Evolutionary conservation across 139 green algal genomes (phyloP).

Genomic region (Closterium sp.): DNA sequence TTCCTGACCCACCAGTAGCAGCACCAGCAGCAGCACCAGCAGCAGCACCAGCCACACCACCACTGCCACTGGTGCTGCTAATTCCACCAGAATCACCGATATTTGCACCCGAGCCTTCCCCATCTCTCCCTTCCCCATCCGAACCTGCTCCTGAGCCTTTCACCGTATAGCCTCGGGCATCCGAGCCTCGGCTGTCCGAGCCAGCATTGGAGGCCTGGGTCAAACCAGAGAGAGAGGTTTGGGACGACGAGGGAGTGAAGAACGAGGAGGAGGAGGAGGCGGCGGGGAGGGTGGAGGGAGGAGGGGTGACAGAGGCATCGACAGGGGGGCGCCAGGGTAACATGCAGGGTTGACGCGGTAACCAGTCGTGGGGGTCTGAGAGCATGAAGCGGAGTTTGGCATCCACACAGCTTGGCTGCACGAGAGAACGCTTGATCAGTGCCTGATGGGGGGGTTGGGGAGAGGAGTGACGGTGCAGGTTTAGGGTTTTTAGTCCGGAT

Average conservation of each 20-base stretch:
- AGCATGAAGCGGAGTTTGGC: not conserved
- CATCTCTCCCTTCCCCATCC: not conserved
- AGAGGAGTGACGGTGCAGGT: too few species aligned
- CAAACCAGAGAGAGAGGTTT: not conserved
- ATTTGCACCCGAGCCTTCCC: not conserved
- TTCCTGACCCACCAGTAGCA: not conserved
- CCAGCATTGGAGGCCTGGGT: not conserved
- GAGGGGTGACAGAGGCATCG: not conserved
- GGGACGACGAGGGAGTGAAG: not conserved
- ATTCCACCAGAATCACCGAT: not conserved
- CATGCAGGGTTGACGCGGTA: conserved; percentile 3
- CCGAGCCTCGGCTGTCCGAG: not conserved
- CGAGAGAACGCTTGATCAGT: not conserved
- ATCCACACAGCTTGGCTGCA: not conserved
- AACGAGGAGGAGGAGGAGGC: not conserved
- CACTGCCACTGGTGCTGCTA: not conserved
- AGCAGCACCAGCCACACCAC: not conserved
- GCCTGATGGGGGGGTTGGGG: not conserved
- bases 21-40: not conserved
- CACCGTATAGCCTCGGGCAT: not conserved
- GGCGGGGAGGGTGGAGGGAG: not conserved
- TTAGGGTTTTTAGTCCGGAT: too few species aligned
- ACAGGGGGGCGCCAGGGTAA: not conserved
- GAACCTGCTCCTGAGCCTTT: not conserved
- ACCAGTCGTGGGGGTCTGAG: not conserved